phyloP scores from a whole-genome alignment of 2,329 filamentous ascomycete genomes.

The Diaporthe velutina region DNA sequence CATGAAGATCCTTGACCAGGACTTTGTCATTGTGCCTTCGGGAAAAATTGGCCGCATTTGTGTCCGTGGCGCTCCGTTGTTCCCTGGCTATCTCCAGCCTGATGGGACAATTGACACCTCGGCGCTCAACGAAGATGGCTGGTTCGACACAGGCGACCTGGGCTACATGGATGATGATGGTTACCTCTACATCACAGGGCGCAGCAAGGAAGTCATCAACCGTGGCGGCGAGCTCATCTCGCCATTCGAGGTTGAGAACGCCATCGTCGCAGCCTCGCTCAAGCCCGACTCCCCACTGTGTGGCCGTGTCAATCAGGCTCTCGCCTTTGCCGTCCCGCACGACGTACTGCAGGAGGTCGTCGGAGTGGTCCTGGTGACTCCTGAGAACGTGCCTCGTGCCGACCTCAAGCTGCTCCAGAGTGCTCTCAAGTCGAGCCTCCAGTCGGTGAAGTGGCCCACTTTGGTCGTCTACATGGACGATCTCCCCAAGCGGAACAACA shows the following conservation, averaged over 20 bases:
- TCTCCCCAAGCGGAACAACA: constrained; percentile 68
- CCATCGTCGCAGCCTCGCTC: constrained; percentile 34
- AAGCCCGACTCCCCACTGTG: constrained; percentile 26
- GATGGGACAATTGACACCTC: constrained; percentile 81
- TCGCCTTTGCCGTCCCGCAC: constrained; percentile 36
- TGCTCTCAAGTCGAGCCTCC: constrained; percentile 60
- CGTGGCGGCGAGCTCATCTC: constrained; percentile 92
- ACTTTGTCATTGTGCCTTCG: constrained; percentile 75
- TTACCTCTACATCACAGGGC: constrained; percentile 88
- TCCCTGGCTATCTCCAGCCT: constrained; percentile 82
- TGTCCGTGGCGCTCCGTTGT: constrained; percentile 86
- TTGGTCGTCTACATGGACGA: constrained; percentile 68
- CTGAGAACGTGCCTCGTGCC: constrained; percentile 21
- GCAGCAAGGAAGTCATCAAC: constrained; percentile 94
- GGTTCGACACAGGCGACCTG: constrained; percentile 91
- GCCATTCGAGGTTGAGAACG: constrained; percentile 89
- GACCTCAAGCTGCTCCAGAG: constrained; percentile 63
- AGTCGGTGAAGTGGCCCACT: constrained; percentile 66
- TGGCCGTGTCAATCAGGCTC: constrained; percentile 25
- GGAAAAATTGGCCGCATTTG: constrained; percentile 85
- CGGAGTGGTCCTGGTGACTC: constrained; percentile 34
- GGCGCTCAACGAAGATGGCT: constrained; percentile 80
- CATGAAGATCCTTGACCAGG: constrained; percentile 79
- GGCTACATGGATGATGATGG: constrained; percentile 84
- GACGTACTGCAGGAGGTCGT: constrained; percentile 38